Conservation (phyloP, 2,329 filamentous ascomycete species). For the Monilinia fructigena region DNA sequence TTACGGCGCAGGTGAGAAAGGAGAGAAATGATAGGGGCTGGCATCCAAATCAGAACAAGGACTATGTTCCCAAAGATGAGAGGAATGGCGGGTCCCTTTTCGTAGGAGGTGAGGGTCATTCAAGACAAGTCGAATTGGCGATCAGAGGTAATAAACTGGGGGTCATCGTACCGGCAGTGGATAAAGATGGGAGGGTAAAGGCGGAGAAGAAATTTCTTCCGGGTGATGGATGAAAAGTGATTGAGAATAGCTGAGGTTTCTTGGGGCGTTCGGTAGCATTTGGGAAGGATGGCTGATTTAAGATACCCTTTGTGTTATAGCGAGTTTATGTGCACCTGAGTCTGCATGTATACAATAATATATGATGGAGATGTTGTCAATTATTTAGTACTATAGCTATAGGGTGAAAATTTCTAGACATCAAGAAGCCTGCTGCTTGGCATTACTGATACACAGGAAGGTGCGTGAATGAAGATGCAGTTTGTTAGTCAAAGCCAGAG, state of each 20-base stretch:
- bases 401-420: background rate
- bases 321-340: background rate
- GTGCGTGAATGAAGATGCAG: background rate
- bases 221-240: background rate
- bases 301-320: background rate
- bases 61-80: slow-evolving; percentile 1
- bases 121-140: background rate
- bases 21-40: slow-evolving; percentile 30
- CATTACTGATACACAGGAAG: background rate
- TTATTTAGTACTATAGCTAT: background rate
- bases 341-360: background rate
- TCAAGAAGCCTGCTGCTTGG: background rate
- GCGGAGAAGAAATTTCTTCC: background rate
- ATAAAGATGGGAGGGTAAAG: background rate
- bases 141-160: background rate
- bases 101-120: background rate
- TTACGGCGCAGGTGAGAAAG: slow-evolving; percentile 28
- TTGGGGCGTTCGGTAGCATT: slow-evolving; percentile 2
- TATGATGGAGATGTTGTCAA: background rate
- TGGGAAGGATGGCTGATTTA: background rate
- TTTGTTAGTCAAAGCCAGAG: background rate
- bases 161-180: background rate
- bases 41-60: slow-evolving; percentile 31
- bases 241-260: background rate
- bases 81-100: slow-evolving; percentile 12